Conservation (phyloP, 2,329 filamentous ascomycete genomes). For the Thielaviopsis ethacetica region DNA sequence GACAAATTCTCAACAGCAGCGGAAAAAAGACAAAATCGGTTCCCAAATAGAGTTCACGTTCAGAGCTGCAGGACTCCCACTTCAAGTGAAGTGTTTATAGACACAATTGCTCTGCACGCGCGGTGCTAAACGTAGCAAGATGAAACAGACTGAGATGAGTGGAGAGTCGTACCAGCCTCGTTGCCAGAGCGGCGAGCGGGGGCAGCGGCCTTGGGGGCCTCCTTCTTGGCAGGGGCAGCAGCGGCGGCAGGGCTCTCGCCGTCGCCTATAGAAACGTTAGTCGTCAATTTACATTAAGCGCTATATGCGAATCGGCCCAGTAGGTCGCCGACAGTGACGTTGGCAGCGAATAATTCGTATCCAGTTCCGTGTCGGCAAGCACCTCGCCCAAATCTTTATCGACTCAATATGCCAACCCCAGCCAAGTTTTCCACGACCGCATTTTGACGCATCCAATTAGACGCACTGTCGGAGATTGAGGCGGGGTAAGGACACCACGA, state of each 20-base stretch:
- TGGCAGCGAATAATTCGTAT: background rate
- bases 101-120: background rate
- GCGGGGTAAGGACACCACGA: background rate
- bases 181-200: constrained; percentile 57
- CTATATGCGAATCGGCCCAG: constrained; percentile 14
- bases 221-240: constrained; percentile 70
- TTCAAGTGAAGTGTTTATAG: constrained; percentile 11
- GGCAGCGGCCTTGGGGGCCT: constrained; percentile 66
- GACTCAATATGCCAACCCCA: background rate
- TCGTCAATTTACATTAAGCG: constrained; percentile 10
- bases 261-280: constrained; percentile 8
- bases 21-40: no score
- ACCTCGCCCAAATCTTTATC: background rate
- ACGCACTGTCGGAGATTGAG: background rate
- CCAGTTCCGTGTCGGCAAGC: background rate
- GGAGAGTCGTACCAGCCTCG: constrained; percentile 58
- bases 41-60: no score
- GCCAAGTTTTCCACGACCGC: background rate
- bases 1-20: background rate
- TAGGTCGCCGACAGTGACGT: background rate
- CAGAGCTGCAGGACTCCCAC: no score
- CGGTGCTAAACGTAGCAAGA: constrained; percentile 10
- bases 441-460: no score
- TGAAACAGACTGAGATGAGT: background rate
- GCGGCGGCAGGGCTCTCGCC: constrained; percentile 25